phyloP scores from a whole-genome alignment of 257 asterid species.

The Penstemon newberryi region DNA sequence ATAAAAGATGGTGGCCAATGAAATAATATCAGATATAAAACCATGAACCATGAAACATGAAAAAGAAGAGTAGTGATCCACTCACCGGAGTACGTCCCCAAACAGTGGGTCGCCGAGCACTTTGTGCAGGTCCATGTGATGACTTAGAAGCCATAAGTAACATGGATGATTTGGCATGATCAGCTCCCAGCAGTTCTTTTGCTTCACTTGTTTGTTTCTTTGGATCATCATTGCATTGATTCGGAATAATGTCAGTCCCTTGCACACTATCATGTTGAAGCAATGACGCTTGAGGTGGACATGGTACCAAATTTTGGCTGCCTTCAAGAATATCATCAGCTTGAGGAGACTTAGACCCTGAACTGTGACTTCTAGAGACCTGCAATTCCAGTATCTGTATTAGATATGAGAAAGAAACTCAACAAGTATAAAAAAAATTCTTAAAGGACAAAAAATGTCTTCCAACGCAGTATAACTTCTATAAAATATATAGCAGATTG shows the following conservation, averaged over 20 bases:
- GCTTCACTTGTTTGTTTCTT: conserved; percentile 32
- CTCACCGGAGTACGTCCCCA: conserved; percentile 90
- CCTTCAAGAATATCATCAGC: conserved; percentile 39
- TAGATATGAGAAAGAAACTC: conserved; percentile 16
- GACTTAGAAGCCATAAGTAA: conserved; percentile 34
- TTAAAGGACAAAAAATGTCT: background rate
- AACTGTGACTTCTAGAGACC: conserved; percentile 47
- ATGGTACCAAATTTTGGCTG: conserved; percentile 32
- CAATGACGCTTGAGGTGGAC: conserved; percentile 36
- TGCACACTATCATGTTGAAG: conserved; percentile 37
- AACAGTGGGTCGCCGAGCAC: conserved; percentile 46
- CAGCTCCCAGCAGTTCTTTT: conserved; percentile 35
- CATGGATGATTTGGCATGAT: conserved; percentile 41
- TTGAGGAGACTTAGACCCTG: conserved; percentile 46
- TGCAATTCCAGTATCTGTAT: conserved; percentile 37
- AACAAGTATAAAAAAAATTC: conserved; percentile 3
- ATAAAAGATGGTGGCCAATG: conserved; percentile 3
- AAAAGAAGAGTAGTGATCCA: conserved; percentile 25
- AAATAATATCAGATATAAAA: conserved; percentile 5
- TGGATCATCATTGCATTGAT: conserved; percentile 34
- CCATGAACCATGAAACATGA: conserved; percentile 15
- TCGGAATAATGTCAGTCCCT: conserved; percentile 30
- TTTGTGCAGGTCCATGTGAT: conserved; percentile 43
- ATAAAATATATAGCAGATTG: background rate
- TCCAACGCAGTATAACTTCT: background rate